Conservation (phyloP, 257 asterid genomes). For the Cordia subcordata region DNA sequence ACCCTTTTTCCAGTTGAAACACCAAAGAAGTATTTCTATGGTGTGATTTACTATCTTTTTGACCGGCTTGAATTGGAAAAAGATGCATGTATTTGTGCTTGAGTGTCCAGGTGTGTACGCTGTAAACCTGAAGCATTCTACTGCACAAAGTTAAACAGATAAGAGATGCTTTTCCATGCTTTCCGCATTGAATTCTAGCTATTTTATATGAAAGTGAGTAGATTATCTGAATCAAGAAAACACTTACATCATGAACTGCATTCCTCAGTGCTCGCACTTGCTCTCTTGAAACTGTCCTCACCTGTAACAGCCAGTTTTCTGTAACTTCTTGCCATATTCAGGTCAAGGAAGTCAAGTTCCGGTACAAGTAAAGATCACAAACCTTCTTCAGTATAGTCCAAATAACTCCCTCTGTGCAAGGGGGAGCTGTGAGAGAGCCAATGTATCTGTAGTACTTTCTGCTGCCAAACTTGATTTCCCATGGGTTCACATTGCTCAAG, state of each 20-base stretch:
- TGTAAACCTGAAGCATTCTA: too few species aligned
- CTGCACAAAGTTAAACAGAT: too few species aligned
- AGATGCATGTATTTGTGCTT: too few species aligned
- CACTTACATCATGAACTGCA: conserved; percentile 71
- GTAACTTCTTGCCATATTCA: not conserved
- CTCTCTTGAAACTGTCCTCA: conserved; percentile 55
- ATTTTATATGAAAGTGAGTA: too few species aligned
- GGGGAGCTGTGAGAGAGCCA: conserved; percentile 85
- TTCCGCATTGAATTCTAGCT: too few species aligned
- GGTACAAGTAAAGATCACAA: not conserved
- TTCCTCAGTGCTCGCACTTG: conserved; percentile 44
- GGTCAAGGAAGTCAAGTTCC: not conserved
- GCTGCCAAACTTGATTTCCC: conserved; percentile 44
- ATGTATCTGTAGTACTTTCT: conserved; percentile 54
- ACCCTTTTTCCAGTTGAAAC: too few species aligned
- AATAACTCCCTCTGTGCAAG: conserved; percentile 73
- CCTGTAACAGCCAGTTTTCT: conserved; percentile 20
- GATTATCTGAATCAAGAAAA: not conserved
- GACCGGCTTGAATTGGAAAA: too few species aligned
- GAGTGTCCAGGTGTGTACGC: too few species aligned
- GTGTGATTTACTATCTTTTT: too few species aligned
- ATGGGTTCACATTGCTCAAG: conserved; percentile 44
- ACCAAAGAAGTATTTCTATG: too few species aligned
- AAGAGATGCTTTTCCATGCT: too few species aligned
- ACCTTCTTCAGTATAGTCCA: conserved; percentile 48